Conservation (phyloP, 2,329 filamentous ascomycete genomes). For the Cercospora brassicicola region DNA sequence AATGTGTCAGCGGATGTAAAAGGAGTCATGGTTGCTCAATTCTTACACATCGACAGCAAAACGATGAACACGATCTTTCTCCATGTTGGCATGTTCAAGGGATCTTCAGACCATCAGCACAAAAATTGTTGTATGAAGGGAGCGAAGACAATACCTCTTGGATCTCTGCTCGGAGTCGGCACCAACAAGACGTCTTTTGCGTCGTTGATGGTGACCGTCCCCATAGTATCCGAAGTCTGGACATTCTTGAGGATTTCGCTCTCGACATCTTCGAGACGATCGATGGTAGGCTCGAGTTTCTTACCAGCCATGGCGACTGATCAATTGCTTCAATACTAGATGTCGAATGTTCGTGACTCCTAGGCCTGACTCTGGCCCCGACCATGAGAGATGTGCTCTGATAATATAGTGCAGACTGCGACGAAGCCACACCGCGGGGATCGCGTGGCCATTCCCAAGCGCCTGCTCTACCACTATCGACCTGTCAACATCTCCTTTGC, state of each 20-base stretch:
- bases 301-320: constrained; percentile 13
- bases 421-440: background rate
- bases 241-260: constrained; percentile 2
- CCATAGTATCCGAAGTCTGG: constrained; percentile 28
- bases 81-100: constrained; percentile 36
- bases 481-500: background rate
- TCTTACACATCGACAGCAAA: constrained; percentile 34
- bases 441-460: background rate
- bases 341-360: background rate
- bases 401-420: background rate
- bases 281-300: constrained; percentile 10
- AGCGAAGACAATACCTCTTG: constrained; percentile 28
- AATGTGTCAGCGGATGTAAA: background rate
- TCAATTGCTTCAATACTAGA: background rate
- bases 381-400: background rate
- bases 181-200: constrained; percentile 33
- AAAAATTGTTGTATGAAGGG: background rate
- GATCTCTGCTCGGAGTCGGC: constrained; percentile 36
- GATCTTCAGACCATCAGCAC: constrained; percentile 28
- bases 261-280: constrained; percentile 17
- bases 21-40: background rate
- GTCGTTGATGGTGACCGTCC: constrained; percentile 37
- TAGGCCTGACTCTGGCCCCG: background rate
- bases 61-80: constrained; percentile 36
- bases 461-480: background rate